These are phyloP conservation scores for Gossypium anomalum DNA, from an alignment of 345 rosid genomes.

Conservation along the genomic window DNA sequence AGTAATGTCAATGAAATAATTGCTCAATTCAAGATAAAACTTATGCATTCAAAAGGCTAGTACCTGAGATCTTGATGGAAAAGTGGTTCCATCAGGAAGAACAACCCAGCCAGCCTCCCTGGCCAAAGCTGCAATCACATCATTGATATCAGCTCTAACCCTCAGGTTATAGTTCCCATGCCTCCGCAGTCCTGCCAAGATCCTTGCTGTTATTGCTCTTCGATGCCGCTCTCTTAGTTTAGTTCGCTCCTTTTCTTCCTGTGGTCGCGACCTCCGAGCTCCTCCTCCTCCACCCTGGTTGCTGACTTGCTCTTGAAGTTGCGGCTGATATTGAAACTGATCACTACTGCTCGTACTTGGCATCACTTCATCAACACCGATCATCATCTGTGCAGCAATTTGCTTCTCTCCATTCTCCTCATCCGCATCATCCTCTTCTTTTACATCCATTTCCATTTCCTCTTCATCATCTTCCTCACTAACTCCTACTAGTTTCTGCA, in stretches of 20 bases:
- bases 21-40: background rate
- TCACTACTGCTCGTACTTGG: conserved; percentile 44
- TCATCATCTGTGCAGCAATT: conserved; percentile 36
- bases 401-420: conserved; percentile 52
- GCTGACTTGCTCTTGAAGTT: conserved; percentile 69
- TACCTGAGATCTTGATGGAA: conserved; percentile 95
- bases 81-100: conserved; percentile 99
- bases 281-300: conserved; percentile 75
- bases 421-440: conserved; percentile 76
- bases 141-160: conserved; percentile 98
- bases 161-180: conserved; percentile 98
- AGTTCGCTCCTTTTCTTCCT: conserved; percentile 96
- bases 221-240: conserved; percentile 96
- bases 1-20: background rate
- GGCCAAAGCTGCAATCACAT: conserved; percentile 97
- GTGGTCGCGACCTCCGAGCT: conserved; percentile 69
- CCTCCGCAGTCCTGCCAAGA: conserved; percentile 87
- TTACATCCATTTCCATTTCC: conserved; percentile 62
- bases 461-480: conserved; percentile 96
- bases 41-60: conserved; percentile 14
- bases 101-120: conserved; percentile 99
- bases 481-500: conserved; percentile 63
- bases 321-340: conserved; percentile 57
- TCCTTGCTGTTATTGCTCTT: conserved; percentile 96
- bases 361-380: conserved; percentile 41